Evolutionary conservation across 1,139 yeast genomes (phyloP).

Genomic region (Suhomyces coccinellae): DNA sequence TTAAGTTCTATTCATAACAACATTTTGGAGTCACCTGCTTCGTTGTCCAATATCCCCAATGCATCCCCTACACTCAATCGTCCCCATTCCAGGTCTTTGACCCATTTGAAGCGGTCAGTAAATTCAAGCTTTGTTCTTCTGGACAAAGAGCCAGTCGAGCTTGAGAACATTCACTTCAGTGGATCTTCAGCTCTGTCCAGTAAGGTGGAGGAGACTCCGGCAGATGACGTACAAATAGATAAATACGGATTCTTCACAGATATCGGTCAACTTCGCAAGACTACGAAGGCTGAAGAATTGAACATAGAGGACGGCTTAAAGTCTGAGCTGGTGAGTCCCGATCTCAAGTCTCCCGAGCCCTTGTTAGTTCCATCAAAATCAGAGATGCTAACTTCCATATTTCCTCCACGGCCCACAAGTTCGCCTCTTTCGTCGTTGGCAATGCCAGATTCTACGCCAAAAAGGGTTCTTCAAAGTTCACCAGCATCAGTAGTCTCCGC

Average conservation of each 20-base stretch:
- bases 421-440: background rate
- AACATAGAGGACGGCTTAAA: background rate
- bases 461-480: background rate
- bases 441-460: background rate
- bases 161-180: conserved; percentile 8
- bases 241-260: conserved; percentile 51
- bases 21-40: background rate
- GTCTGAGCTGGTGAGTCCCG: background rate
- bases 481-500: background rate
- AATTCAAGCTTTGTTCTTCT: background rate
- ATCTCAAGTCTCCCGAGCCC: background rate
- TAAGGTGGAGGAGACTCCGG: background rate
- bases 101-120: conserved; percentile 1
- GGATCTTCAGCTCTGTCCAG: background rate
- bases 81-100: conserved; percentile 14
- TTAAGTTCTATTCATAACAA: background rate
- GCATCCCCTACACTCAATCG: conserved; percentile 1
- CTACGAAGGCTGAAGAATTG: background rate
- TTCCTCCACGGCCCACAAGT: background rate
- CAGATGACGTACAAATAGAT: conserved; percentile 34
- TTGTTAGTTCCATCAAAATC: background rate
- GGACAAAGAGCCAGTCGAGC: conserved; percentile 10
- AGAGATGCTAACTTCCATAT: background rate
- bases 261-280: conserved; percentile 6
- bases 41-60: conserved; percentile 4